These are phyloP conservation scores for Tricharina praecox DNA, from an alignment of 495 filamentous ascomycete genomes.

Conservation along the genomic window DNA sequence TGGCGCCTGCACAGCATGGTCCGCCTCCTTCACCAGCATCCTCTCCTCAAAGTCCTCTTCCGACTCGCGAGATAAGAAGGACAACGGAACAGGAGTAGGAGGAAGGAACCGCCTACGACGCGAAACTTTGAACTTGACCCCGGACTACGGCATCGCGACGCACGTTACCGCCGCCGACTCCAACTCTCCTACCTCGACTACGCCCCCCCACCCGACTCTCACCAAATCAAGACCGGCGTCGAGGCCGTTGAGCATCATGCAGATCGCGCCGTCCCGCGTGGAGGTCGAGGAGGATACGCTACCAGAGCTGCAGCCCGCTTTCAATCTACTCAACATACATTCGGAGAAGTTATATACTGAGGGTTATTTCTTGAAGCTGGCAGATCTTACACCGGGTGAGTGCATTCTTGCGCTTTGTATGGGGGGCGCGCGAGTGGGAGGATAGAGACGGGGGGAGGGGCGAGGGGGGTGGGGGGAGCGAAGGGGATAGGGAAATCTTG, in stretches of 20 bases:
- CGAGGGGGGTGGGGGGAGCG: no score
- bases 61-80: conserved; percentile 12
- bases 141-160: conserved; percentile 15
- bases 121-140: conserved; percentile 20
- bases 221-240: conserved; percentile 25
- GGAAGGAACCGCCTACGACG: conserved; percentile 18
- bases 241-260: conserved; percentile 44
- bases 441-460: no score
- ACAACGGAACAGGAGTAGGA: no score
- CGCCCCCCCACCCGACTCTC: no score
- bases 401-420: no score
- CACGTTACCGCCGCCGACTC: conserved; percentile 17
- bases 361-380: conserved; percentile 90
- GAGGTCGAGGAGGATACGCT: conserved; percentile 69
- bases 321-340: conserved; percentile 86
- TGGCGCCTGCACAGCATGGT: conserved; percentile 17
- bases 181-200: no score
- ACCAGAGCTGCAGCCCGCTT: conserved; percentile 85
- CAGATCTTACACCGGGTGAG: conserved; percentile 79
- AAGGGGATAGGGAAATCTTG: no score
- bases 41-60: conserved; percentile 20
- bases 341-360: conserved; percentile 93
- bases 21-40: conserved; percentile 21
- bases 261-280: conserved; percentile 79
- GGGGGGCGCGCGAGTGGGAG: no score